These are phyloP conservation scores for Candida anglica DNA, from an alignment of 805 yeast species.

Conservation along the genomic window DNA sequence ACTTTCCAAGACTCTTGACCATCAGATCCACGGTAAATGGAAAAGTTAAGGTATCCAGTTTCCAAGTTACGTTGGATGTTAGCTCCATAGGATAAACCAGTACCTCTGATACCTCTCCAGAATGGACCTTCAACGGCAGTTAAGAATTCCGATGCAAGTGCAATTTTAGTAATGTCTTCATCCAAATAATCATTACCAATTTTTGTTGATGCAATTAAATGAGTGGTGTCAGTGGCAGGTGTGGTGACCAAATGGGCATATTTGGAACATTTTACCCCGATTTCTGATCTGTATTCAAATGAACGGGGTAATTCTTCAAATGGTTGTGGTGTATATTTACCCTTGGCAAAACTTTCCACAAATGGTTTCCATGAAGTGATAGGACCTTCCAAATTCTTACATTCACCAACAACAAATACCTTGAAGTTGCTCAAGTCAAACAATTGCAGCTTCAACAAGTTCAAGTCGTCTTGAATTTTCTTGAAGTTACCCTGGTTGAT, in stretches of 20 bases:
- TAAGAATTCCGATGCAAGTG: conserved; percentile 70
- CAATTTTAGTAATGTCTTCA: conserved; percentile 63
- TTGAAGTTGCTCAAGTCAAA: conserved; percentile 60
- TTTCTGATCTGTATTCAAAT: conserved; percentile 46
- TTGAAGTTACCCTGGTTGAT: conserved; percentile 54
- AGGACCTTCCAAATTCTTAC: conserved; percentile 48
- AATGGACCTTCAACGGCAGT: conserved; percentile 94
- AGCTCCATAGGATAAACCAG: conserved; percentile 92
- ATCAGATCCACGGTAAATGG: conserved; percentile 82
- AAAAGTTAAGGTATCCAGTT: conserved; percentile 61
- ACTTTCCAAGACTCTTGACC: conserved; percentile 59
- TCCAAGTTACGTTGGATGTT: conserved; percentile 56
- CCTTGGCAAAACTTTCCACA: conserved; percentile 5
- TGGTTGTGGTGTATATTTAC: background rate
- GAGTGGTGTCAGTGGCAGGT: conserved; percentile 84
- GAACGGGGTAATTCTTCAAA: conserved; percentile 48
- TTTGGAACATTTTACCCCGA: conserved; percentile 49
- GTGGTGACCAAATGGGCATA: conserved; percentile 64
- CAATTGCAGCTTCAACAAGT: conserved; percentile 45
- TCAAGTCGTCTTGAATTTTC: conserved; percentile 46
- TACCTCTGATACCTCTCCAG: conserved; percentile 94
- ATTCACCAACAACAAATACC: conserved; percentile 68
- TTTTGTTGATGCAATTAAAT: conserved; percentile 53
- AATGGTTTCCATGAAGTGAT: conserved; percentile 55
- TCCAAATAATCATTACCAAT: conserved; percentile 48